These are phyloP conservation scores for Trametes maxima DNA, from an alignment of 768 basidiomycete genomes.

Conservation along the genomic window DNA sequence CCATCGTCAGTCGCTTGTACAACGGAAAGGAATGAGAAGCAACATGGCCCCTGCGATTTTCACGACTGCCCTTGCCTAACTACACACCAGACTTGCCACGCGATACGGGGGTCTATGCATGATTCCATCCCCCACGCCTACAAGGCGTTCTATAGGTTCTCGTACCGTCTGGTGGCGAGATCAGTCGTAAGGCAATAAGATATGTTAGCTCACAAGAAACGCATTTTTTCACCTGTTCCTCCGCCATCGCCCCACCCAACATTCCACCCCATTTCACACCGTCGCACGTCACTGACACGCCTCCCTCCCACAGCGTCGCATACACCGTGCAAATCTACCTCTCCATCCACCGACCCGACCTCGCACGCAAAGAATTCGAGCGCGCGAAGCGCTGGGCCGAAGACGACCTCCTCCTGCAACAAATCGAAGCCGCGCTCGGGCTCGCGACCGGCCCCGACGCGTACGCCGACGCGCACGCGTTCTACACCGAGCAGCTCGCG, in stretches of 20 bases:
- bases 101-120: too few relatives aligned
- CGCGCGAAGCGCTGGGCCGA: slow-evolving; percentile 85
- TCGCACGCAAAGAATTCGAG: slow-evolving; percentile 85
- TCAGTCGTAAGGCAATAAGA: too few relatives aligned
- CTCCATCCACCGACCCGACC: slow-evolving; percentile 84
- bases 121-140: too few relatives aligned
- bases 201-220: not conserved
- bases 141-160: too few relatives aligned
- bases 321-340: slow-evolving; percentile 86
- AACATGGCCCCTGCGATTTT: too few relatives aligned
- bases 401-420: slow-evolving; percentile 86
- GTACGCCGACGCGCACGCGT: slow-evolving; percentile 55
- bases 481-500: slow-evolving; percentile 83
- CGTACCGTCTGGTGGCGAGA: too few relatives aligned
- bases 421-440: slow-evolving; percentile 83
- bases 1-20: too few relatives aligned
- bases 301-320: slow-evolving; percentile 59
- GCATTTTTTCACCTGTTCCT: not conserved
- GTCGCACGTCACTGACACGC: not conserved
- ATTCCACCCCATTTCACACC: not conserved
- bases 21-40: too few relatives aligned
- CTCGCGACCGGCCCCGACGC: slow-evolving; percentile 74
- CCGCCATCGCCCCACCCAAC: not conserved
- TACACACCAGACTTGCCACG: too few relatives aligned
- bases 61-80: too few relatives aligned